Evolutionary conservation across 257 asterid species (phyloP), one percentile per base, ranked within the genome.

Genomic region (Salvia hispanica): DNA sequence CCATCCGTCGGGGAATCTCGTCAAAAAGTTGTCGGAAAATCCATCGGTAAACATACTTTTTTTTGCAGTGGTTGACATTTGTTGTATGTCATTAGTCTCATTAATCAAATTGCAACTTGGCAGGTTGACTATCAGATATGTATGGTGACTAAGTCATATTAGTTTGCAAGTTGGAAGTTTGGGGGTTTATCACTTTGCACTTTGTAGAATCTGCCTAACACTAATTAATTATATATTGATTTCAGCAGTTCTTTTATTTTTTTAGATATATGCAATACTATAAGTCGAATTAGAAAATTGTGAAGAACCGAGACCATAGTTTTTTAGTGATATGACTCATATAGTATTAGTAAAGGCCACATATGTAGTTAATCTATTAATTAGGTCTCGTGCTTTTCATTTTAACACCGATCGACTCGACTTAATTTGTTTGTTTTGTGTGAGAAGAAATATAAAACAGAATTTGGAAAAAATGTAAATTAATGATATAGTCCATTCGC

Each of bases 111-210:
- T 25, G 31, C 31, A 25, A 25, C 1, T 25, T 25, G 31, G 31
- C 31, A 25, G 25, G 50, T 43, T 28, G 70, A 52, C 55, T 64
- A 43, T 52, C 37, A 2, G 18, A 50, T 6, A 12, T 71, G 10
- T 43, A 40, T 43, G 36, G 66, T 76, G 75, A 70, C 79, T 42
- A 45, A 1, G 31, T 13, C n/a, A n/a, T 39, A 34, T 0, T 28
- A 2, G 7, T 14, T 50, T 9, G 55, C 66, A 74, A 52, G 9
- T 71, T 37, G 67, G 39, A 71, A 66, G 55, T 55, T 69, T 44
- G 62, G 75, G 52, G 56, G 7, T 60, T 65, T 11, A 54, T 51
- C 68, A 63, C 76, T 33, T 47, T n/a, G 39, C 11, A 25, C 31
- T 7, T 39, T 39, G 43, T 25, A 12, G 34, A 33, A 18, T 52